Evolutionary conservation across 176 grass and related monocot species (phyloP).

Genomic region (Olyra latifolia): DNA sequence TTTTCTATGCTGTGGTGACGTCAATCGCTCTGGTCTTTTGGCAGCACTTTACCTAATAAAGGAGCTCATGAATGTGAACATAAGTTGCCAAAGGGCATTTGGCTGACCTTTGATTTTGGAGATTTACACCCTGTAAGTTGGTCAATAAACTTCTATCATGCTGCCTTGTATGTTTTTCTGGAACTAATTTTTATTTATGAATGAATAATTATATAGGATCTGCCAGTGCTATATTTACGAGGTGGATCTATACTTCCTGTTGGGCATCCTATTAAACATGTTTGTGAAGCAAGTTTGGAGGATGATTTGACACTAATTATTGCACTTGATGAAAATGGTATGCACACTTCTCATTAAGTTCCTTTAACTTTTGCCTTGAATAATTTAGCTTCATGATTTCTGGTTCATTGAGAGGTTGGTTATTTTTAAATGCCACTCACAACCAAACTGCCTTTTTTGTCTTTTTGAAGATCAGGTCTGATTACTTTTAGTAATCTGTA

Average conservation of each 20-base stretch:
- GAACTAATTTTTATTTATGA: background rate
- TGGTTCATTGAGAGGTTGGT: background rate
- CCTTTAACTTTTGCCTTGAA: background rate
- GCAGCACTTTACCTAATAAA: conserved; percentile 72
- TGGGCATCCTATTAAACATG: conserved; percentile 75
- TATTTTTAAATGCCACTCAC: background rate
- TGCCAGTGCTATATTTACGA: conserved; percentile 73
- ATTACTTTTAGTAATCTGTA: background rate
- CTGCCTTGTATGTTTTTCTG: background rate
- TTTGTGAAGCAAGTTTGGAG: conserved; percentile 75
- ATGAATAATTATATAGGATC: conserved; percentile 57
- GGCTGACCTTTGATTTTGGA: conserved; percentile 83
- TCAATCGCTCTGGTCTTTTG: conserved; percentile 19
- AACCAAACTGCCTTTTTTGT: background rate
- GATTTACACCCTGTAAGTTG: conserved; percentile 90
- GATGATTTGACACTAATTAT: conserved; percentile 88
- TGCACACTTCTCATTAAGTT: background rate
- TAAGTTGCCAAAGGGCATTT: conserved; percentile 72
- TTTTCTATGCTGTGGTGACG: background rate
- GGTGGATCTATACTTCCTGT: conserved; percentile 93
- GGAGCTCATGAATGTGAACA: conserved; percentile 67
- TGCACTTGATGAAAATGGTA: conserved; percentile 90
- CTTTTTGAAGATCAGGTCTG: conserved; percentile 11
- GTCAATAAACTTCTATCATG: conserved; percentile 25
- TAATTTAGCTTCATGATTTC: background rate